Percentiles rank a stretch among this genome's conserved stretches.
Conservation (phyloP, 805 yeast species). For the Yarrowia sp. region DNA sequence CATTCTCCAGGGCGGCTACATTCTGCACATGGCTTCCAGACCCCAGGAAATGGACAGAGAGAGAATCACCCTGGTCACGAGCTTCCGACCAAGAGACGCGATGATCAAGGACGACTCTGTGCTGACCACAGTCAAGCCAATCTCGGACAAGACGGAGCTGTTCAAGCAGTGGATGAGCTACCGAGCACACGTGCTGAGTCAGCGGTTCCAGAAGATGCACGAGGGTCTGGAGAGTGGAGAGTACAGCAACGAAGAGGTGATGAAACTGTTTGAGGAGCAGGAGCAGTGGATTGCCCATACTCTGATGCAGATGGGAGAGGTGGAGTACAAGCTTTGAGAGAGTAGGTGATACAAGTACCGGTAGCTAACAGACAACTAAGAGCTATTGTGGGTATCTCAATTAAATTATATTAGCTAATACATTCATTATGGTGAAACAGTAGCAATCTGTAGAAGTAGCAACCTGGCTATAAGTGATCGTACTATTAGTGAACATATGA, state of each 20-base stretch:
- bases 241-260: background rate
- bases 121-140: conserved; percentile 8
- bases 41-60: conserved; percentile 12
- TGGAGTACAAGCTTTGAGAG: conserved; percentile 7
- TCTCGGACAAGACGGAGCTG: background rate
- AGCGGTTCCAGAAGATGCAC: conserved; percentile 10
- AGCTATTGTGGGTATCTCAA: too few relatives aligned
- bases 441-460: too few relatives aligned
- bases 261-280: conserved; percentile 17
- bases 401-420: too few relatives aligned
- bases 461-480: too few relatives aligned
- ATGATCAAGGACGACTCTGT: conserved; percentile 25
- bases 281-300: conserved; percentile 26
- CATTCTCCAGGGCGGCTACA: conserved; percentile 12
- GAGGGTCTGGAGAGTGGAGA: conserved; percentile 20
- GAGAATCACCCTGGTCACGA: conserved; percentile 14
- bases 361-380: too few relatives aligned
- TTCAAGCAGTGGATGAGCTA: conserved; percentile 32
- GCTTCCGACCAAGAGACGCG: conserved; percentile 12
- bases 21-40: conserved; percentile 22
- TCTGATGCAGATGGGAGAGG: conserved; percentile 29
- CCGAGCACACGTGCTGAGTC: conserved; percentile 13
- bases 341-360: too few relatives aligned
- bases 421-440: too few relatives aligned
- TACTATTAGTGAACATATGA: too few relatives aligned